Evolutionary conservation across 2,329 filamentous ascomycete species (phyloP).

Genomic region (Cytospora piceicola): DNA sequence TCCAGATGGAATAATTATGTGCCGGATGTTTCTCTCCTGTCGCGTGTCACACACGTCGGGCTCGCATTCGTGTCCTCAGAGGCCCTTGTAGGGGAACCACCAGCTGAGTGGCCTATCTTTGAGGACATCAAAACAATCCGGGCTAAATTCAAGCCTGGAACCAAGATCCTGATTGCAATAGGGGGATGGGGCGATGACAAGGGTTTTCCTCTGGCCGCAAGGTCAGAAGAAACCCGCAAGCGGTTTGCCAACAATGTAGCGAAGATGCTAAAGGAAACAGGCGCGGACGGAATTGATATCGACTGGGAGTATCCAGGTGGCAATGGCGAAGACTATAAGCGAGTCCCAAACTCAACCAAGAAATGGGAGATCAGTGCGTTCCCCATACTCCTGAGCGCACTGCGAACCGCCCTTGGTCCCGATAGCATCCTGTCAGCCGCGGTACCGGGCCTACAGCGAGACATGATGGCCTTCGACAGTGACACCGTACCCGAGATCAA

Average conservation of each 20-base stretch:
- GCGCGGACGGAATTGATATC: constrained; percentile 68
- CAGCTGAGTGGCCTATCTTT: constrained; percentile 53
- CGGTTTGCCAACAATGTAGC: constrained; percentile 67
- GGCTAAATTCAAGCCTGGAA: constrained; percentile 51
- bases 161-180: constrained; percentile 72
- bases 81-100: neutral
- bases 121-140: constrained; percentile 54
- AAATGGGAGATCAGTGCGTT: constrained; percentile 63
- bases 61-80: constrained; percentile 58
- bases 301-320: constrained; percentile 69
- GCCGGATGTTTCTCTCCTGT: constrained; percentile 43
- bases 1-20: constrained; percentile 34
- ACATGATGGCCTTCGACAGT: constrained; percentile 69
- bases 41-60: constrained; percentile 57
- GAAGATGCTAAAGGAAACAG: constrained; percentile 61
- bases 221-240: constrained; percentile 53
- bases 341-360: constrained; percentile 61
- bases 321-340: constrained; percentile 70
- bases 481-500: constrained; percentile 62
- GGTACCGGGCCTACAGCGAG: constrained; percentile 63
- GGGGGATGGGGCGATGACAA: constrained; percentile 71
- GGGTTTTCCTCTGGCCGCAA: constrained; percentile 64
- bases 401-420: constrained; percentile 60
- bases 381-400: constrained; percentile 61
- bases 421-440: constrained; percentile 67